phyloP scores from a whole-genome alignment of 1,139 yeast species.

The Taiozyma sp. region DNA sequence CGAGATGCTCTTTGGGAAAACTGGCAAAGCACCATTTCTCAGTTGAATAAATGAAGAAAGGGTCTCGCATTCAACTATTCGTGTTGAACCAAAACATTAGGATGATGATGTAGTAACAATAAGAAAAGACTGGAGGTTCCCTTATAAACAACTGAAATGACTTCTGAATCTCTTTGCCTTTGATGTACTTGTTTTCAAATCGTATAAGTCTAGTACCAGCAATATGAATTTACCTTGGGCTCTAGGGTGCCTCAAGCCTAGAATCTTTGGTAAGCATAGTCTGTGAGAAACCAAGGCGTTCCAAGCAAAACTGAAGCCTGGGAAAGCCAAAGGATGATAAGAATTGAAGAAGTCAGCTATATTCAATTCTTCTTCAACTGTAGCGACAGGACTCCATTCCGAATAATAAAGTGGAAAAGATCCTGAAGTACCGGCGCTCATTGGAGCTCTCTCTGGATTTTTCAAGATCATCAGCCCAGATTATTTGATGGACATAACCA shows the following conservation, averaged over 20 bases:
- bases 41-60: conserved; percentile 80
- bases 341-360: conserved; percentile 69
- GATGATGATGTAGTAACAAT: conserved; percentile 82
- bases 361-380: conserved; percentile 31
- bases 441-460: conserved; percentile 57
- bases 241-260: conserved; percentile 50
- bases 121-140: conserved; percentile 79
- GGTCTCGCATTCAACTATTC: conserved; percentile 62
- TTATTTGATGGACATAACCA: conserved; percentile 61
- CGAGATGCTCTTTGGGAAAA: conserved; percentile 60
- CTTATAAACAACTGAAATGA: conserved; percentile 76
- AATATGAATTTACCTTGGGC: conserved; percentile 62
- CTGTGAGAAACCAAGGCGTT: conserved; percentile 85
- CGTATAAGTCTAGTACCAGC: conserved; percentile 59
- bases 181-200: conserved; percentile 49
- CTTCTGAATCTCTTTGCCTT: conserved; percentile 47
- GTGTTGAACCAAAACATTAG: conserved; percentile 78
- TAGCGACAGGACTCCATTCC: conserved; percentile 48
- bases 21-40: conserved; percentile 77
- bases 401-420: conserved; percentile 77
- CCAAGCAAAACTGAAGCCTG: conserved; percentile 97
- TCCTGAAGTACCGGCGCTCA: conserved; percentile 86
- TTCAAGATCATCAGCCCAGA: conserved; percentile 78
- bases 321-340: conserved; percentile 85
- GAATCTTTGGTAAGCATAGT: conserved; percentile 76